A percentile compares a stretch with the other conserved stretches of the same genome.
phyloP scores from a whole-genome alignment of 192 early-diverging fungal genomes.

The Cetraspora pellucida region DNA sequence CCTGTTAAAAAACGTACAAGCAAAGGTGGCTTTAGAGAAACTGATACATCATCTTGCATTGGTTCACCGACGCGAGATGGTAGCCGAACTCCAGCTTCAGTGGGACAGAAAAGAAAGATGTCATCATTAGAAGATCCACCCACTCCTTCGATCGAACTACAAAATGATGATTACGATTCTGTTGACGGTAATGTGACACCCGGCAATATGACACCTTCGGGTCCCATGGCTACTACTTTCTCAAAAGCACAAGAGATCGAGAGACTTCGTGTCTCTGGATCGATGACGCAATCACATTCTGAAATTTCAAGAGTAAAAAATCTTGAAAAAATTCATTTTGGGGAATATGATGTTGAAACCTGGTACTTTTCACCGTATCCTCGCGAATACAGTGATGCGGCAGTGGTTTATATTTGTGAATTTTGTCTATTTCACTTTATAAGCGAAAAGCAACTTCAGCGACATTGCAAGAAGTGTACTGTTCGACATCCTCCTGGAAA shows the following conservation, averaged over 20 bases:
- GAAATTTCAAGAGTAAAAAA: constrained; percentile 96
- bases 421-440: constrained; percentile 90
- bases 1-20: constrained; percentile 67
- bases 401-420: constrained; percentile 91
- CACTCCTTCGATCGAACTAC: background rate
- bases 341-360: constrained; percentile 86
- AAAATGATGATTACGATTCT: background rate
- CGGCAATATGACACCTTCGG: background rate
- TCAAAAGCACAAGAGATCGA: constrained; percentile 97
- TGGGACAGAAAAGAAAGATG: constrained; percentile 53
- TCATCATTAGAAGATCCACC: constrained; percentile 48
- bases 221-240: constrained; percentile 50
- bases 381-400: constrained; percentile 75
- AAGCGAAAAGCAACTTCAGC: constrained; percentile 69
- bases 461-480: constrained; percentile 87
- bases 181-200: background rate
- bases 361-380: constrained; percentile 99
- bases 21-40: constrained; percentile 42
- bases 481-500: constrained; percentile 97
- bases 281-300: constrained; percentile 95
- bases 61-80: constrained; percentile 40
- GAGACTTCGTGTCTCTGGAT: constrained; percentile 87
- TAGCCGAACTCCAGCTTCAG: constrained; percentile 42
- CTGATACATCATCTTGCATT: constrained; percentile 45
- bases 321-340: constrained; percentile 90